Evolutionary conservation across 257 asterid genomes (phyloP).

Genomic region (Solanum etuberosum): DNA sequence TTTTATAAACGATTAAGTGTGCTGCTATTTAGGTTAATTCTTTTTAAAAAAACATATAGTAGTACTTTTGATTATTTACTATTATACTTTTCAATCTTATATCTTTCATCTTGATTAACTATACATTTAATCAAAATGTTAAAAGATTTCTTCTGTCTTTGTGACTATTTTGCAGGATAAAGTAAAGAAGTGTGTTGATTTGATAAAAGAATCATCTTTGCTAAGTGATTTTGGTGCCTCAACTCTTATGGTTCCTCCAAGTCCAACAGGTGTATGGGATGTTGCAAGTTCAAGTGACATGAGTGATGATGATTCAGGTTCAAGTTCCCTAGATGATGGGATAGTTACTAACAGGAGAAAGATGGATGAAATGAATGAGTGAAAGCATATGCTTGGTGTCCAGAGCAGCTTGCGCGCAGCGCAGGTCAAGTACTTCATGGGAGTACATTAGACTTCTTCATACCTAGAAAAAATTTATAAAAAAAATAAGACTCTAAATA

Average conservation of each 20-base stretch:
- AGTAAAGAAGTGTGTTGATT: neutral
- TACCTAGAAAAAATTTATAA: neutral
- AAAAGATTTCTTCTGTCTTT: neutral
- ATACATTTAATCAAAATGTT: neutral
- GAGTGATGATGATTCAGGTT: neutral
- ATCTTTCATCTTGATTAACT: neutral
- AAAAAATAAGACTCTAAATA: neutral
- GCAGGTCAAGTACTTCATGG: neutral
- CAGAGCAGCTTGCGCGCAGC: neutral
- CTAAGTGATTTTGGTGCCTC: neutral
- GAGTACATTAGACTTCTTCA: neutral
- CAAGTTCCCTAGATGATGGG: neutral
- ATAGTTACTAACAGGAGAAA: neutral
- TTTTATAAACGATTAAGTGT: neutral
- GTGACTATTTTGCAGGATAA: conserved; percentile 2
- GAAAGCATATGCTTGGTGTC: neutral
- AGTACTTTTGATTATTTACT: neutral
- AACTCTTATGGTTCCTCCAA: neutral
- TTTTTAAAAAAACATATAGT: too few relatives aligned
- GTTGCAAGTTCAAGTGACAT: neutral
- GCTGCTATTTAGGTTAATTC: neutral
- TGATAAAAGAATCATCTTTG: neutral
- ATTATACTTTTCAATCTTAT: neutral
- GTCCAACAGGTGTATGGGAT: conserved; percentile 4
- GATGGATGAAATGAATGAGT: neutral